A percentile compares a stretch with the other conserved stretches of the same genome.
Conservation (phyloP, 495 filamentous ascomycete genomes). For the Bathelium albidoporum region DNA sequence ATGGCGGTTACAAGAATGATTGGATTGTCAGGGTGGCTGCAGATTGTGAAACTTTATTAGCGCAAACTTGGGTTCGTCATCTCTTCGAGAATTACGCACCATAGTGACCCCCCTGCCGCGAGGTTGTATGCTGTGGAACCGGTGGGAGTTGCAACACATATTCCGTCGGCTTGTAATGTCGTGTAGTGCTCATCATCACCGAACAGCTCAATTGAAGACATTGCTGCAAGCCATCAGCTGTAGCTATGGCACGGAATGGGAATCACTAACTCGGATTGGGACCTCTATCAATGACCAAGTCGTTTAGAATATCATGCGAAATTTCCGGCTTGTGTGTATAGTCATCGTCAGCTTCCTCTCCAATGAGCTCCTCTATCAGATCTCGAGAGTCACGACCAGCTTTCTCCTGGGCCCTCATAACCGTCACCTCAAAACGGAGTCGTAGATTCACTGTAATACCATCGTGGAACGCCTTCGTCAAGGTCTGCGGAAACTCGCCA, state of each 20-base stretch:
- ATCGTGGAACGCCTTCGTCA: slow-evolving; percentile 63
- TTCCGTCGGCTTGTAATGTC: slow-evolving; percentile 73
- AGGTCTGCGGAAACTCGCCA: slow-evolving; percentile 54
- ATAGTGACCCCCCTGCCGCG: slow-evolving; percentile 86
- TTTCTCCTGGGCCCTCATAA: slow-evolving; percentile 65
- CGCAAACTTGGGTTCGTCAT: not conserved
- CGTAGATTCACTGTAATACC: slow-evolving; percentile 84
- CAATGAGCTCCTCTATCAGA: slow-evolving; percentile 82
- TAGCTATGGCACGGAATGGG: not conserved
- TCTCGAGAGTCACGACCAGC: slow-evolving; percentile 35
- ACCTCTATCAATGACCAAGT: slow-evolving; percentile 80
- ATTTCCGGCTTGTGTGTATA: slow-evolving; percentile 71
- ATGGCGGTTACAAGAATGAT: slow-evolving; percentile 94
- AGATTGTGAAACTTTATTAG: not conserved
- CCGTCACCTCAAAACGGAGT: slow-evolving; percentile 83
- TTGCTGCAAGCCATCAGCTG: slow-evolving; percentile 29
- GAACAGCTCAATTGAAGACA: slow-evolving; percentile 82
- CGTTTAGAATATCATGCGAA: slow-evolving; percentile 84
- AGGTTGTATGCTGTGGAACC: slow-evolving; percentile 97
- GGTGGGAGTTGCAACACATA: slow-evolving; percentile 85
- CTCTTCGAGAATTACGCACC: slow-evolving; percentile 22
- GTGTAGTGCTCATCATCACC: slow-evolving; percentile 94
- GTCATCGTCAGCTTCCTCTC: slow-evolving; percentile 68
- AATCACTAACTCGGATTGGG: slow-evolving; percentile 68
- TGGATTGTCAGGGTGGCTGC: slow-evolving; percentile 78